Percentiles rank a stretch among this genome's conserved stretches.
Conservation (phyloP, 2,329 filamentous ascomycete species). For the Westerdykella sp. region DNA sequence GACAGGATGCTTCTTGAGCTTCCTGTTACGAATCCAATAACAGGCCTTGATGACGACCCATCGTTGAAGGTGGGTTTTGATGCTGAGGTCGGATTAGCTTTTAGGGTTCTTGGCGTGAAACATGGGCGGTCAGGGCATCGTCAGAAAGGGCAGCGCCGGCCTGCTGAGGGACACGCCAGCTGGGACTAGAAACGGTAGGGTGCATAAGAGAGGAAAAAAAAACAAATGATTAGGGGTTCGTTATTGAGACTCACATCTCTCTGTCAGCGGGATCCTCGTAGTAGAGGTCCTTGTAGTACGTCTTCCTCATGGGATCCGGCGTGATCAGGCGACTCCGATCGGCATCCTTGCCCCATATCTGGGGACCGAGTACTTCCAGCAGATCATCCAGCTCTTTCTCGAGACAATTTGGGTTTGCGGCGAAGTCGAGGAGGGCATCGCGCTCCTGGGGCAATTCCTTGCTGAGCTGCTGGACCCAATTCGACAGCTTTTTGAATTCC, state of each 20-base stretch:
- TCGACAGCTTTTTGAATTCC: slow-evolving; percentile 32
- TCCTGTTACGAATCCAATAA: slow-evolving; percentile 35
- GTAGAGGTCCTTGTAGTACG: slow-evolving; percentile 29
- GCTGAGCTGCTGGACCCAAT: slow-evolving; percentile 31
- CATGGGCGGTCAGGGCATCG: too few relatives aligned
- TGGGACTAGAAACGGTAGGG: too few relatives aligned
- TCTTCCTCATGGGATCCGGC: slow-evolving; percentile 29
- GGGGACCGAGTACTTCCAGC: slow-evolving; percentile 27
- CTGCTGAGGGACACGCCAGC: neutral
- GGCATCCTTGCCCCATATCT: slow-evolving; percentile 32
- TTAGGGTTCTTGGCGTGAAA: too few relatives aligned
- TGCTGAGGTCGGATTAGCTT: slow-evolving; percentile 9
- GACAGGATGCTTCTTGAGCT: slow-evolving; percentile 29
- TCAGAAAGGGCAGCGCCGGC: neutral
- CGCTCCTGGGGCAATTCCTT: slow-evolving; percentile 34
- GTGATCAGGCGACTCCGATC: slow-evolving; percentile 30
- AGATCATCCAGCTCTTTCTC: slow-evolving; percentile 30
- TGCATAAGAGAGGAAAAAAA: neutral
- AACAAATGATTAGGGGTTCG: neutral
- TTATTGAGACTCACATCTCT: slow-evolving; percentile 20
- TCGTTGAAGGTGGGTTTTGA: slow-evolving; percentile 34
- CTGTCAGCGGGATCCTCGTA: slow-evolving; percentile 30
- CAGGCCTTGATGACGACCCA: slow-evolving; percentile 38
- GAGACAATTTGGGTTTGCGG: slow-evolving; percentile 26
- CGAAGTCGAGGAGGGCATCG: slow-evolving; percentile 34